Percentiles rank a stretch among this genome's conserved stretches.
Conservation (phyloP, 2,329 filamentous ascomycete genomes). For the Bimuria novae-zelandiae region DNA sequence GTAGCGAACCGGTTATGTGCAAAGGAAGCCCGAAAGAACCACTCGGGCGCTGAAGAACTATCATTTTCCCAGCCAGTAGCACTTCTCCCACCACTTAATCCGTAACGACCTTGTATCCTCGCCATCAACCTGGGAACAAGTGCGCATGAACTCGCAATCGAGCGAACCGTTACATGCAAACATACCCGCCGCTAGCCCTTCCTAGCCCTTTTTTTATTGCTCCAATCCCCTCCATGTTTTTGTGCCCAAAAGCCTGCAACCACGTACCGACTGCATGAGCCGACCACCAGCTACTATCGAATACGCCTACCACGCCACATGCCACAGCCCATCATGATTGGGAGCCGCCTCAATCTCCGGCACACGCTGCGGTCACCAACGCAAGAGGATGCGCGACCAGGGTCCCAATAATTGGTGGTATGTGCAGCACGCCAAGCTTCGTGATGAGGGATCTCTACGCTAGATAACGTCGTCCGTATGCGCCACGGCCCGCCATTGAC, state of each 20-base stretch:
- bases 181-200: constrained; percentile 7
- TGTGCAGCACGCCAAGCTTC: constrained; percentile 12
- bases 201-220: not conserved
- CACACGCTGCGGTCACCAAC: constrained; percentile 4
- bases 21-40: not conserved
- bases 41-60: not conserved
- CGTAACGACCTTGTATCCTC: not conserved
- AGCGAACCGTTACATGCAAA: not conserved
- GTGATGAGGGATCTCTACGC: constrained; percentile 4
- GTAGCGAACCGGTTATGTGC: constrained; percentile 10
- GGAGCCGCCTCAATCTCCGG: constrained; percentile 5
- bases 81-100: not conserved
- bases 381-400: constrained; percentile 4
- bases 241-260: too few relatives aligned
- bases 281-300: not conserved
- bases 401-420: constrained; percentile 1
- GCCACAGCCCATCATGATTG: not conserved
- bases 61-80: constrained; percentile 3
- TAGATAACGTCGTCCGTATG: constrained; percentile 1
- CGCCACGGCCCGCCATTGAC: constrained; percentile 4
- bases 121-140: constrained; percentile 4
- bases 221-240: not conserved
- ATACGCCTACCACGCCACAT: not conserved
- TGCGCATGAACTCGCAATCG: constrained; percentile 7
- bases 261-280: not conserved